Base-by-base conservation (phyloP, 2,329 filamentous ascomycete genomes). In the Calonectria pseudoturangicola region DNA sequence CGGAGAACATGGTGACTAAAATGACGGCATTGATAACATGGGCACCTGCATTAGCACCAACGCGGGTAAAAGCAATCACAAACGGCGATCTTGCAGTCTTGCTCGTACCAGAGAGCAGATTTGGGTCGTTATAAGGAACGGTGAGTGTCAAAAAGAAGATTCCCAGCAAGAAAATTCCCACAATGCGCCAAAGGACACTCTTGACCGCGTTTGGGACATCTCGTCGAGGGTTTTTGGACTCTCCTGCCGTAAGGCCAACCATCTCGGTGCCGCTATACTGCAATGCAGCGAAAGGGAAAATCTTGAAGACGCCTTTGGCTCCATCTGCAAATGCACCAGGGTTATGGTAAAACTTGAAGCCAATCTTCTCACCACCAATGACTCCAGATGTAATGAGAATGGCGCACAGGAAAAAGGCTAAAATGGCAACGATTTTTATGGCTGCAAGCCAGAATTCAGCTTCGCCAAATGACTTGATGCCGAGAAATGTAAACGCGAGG, bases 111-210 rank as follows among this genome's bases (percentile, higher is more conserved):
- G 86, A 86, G n/a, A 89, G 83, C 0, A 91, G 83, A 5, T 85
- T 83, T 4, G 85, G 80, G 9, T 89, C 87, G 68, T 90, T 86
- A 75, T 88, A 90, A 1, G 89, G 88, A 39, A 89, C 88, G 0
- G 88, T 86, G 16, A 91, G 84, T 15, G 89, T 87, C 62, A 88
- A 87, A 79, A 89, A 88, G 79, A 89, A 87, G 27, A 88, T 87
- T 50, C 83, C 81, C 47, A 87, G 85, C 75, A 89, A 84, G 76
- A 88, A 89, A 71, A 89, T 84, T 64, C 80, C 73, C 12, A 80
- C 65, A 18, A 81, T 80, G 3, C 80, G 74, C 43, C 75, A 81
- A 33, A 81, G 75, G 2, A 77, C 75, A 18, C 74, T 74, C 21
- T 75, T 77, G 2, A 79, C 73, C 6, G 77, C 78, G 30, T 76